A percentile compares a stretch with the other conserved stretches of the same genome.
These are phyloP conservation scores for Annulohypoxylon nitens DNA, from an alignment of 495 filamentous ascomycete genomes.

Conservation along the genomic window DNA sequence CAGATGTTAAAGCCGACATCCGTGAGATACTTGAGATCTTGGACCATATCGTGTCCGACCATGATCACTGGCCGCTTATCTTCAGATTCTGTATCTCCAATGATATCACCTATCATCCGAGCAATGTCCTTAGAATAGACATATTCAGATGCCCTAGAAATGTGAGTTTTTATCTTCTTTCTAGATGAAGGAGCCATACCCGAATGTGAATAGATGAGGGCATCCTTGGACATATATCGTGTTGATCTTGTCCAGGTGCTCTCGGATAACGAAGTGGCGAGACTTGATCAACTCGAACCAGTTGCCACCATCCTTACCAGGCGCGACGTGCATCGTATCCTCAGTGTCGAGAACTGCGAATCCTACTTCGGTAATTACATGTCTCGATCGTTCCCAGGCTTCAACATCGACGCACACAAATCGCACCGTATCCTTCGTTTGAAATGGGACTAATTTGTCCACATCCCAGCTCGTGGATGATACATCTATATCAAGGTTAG, in stretches of 20 bases:
- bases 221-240: conserved; percentile 74
- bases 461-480: conserved; percentile 29
- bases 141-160: conserved; percentile 53
- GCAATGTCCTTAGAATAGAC: conserved; percentile 33
- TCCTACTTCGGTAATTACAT: conserved; percentile 84
- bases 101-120: conserved; percentile 42
- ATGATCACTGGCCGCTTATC: conserved; percentile 74
- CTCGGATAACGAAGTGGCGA: conserved; percentile 81
- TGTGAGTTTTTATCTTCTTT: conserved; percentile 46
- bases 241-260: conserved; percentile 76
- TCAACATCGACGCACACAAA: conserved; percentile 89
- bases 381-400: conserved; percentile 74
- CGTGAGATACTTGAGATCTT: conserved; percentile 76
- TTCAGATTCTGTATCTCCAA: conserved; percentile 44
- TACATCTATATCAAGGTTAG: conserved; percentile 9
- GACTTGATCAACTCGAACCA: conserved; percentile 76
- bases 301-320: conserved; percentile 68
- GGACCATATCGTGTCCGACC: conserved; percentile 78
- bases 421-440: conserved; percentile 64
- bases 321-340: conserved; percentile 65
- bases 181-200: conserved; percentile 54
- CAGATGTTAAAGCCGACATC: conserved; percentile 70
- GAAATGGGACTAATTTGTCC: conserved; percentile 54
- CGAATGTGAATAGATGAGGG: conserved; percentile 82
- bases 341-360: conserved; percentile 83